Base-by-base conservation (phyloP, 2,329 filamentous ascomycete species). In the Colletotrichum tabaci region DNA sequence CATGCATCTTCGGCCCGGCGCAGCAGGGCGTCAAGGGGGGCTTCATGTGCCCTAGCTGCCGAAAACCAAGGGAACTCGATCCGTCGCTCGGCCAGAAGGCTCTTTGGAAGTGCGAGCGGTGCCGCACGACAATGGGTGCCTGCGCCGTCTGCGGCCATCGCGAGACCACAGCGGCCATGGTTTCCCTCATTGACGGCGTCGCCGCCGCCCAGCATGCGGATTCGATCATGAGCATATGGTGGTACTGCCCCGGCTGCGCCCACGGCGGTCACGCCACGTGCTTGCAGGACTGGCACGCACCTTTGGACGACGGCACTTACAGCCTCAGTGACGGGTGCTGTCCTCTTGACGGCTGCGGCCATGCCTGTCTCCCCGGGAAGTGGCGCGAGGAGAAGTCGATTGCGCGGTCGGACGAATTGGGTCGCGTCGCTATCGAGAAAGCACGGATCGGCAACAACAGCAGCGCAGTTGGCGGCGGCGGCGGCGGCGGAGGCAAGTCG, bases 221-320 rank as follows among this genome's bases (percentile, higher is more conserved):
- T 5, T 74, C 78, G 1, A 76, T 81, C 5, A 74, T 86, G 38
- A 80, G 82, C 0, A 85, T 85, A 2, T 92, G 90, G 90, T 92
- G 88, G 88, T 89, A 89, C 75, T 92, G 90, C 69, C 86, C 87
- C 1, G 88, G 87, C 15, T 92, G 90, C 75, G 85, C 85, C 1
- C 90, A 92, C 74, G 90, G 90, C 38, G 90, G 90, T 0, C 90
- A 92, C 77, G 84, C 87, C 0, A 85, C 86, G 0, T 92, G 90
- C 69, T 82, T 92, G 1, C 84, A 87, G 65, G 83, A 83, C 2
- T 92, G 90, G 90, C 90, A 92, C 77, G 83, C 83, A 0, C 76
- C 83, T 7, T 67, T 78, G 2, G 76, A 75, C 7, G n/a, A 71
- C 42, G 74, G 80, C 13, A 23, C 67, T 44, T 74, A 75, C 21